Conservation (phyloP, 1,139 yeast genomes). For the Candida sp. region DNA sequence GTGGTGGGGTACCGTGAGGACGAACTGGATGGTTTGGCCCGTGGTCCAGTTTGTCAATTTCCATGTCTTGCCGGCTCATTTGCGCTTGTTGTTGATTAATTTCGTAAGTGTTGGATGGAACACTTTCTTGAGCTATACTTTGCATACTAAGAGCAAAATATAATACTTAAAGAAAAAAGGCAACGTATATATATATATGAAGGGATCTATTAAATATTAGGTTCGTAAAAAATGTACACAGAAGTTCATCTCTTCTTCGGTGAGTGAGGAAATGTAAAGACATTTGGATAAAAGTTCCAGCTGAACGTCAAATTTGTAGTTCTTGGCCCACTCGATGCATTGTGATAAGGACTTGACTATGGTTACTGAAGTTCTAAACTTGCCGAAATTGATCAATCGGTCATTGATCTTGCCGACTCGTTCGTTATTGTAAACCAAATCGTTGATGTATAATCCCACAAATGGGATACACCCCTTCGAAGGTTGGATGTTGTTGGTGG, state of each 20-base stretch:
- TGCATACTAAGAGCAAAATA: too few species aligned
- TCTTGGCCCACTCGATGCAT: slow-evolving; percentile 83
- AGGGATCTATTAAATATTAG: not conserved
- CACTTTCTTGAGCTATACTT: slow-evolving; percentile 62
- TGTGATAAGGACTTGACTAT: slow-evolving; percentile 82
- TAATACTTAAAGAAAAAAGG: too few species aligned
- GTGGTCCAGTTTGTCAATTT: slow-evolving; percentile 77
- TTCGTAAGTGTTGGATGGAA: slow-evolving; percentile 85
- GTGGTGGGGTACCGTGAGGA: slow-evolving; percentile 63
- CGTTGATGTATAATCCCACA: slow-evolving; percentile 84
- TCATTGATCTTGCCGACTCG: slow-evolving; percentile 50
- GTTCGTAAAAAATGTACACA: slow-evolving; percentile 15
- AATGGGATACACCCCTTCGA: slow-evolving; percentile 89
- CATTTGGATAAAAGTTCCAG: slow-evolving; percentile 80
- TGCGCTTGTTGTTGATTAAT: slow-evolving; percentile 72
- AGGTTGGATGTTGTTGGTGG: slow-evolving; percentile 66
- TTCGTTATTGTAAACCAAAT: slow-evolving; percentile 81
- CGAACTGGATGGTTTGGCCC: slow-evolving; percentile 93
- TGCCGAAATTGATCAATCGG: slow-evolving; percentile 71
- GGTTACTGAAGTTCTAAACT: slow-evolving; percentile 77
- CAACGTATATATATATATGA: too few species aligned
- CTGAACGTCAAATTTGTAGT: slow-evolving; percentile 55
- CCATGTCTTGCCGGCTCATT: slow-evolving; percentile 68
- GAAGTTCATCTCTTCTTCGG: slow-evolving; percentile 75
- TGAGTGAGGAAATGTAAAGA: slow-evolving; percentile 76